Evolutionary conservation across 1,284 basidiomycete genomes (phyloP).

Genomic region (Apiotrichum sp.): DNA sequence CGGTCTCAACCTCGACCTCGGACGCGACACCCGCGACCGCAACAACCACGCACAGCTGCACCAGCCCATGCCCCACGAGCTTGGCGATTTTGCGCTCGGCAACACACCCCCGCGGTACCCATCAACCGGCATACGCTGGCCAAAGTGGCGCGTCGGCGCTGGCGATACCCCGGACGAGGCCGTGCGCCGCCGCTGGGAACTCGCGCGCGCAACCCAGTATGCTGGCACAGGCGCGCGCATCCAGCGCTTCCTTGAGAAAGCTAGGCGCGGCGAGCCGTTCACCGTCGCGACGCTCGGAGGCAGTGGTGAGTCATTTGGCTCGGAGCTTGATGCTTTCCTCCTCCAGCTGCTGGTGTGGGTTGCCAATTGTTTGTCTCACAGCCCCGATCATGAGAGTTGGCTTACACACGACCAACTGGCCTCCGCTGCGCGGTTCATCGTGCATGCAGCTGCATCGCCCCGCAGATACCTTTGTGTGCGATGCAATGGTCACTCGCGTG

Average conservation of each 20-base stretch:
- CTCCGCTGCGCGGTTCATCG: too few species aligned
- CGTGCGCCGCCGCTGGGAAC: conserved; percentile 29
- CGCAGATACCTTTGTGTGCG: too few species aligned
- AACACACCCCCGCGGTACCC: not conserved
- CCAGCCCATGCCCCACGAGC: not conserved
- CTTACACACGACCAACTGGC: too few species aligned
- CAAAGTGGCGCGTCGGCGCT: conserved; percentile 7
- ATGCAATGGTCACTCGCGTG: too few species aligned
- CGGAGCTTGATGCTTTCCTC: not conserved
- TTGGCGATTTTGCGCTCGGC: not conserved
- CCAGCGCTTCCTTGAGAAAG: conserved; percentile 38
- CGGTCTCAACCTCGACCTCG: too few species aligned
- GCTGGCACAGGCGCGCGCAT: conserved; percentile 36
- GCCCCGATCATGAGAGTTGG: too few species aligned
- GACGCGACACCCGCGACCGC: not conserved
- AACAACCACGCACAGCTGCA: not conserved
- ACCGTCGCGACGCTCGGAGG: conserved; percentile 41
- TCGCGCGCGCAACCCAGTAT: conserved; percentile 29
- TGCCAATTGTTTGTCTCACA: too few species aligned
- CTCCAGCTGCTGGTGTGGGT: too few species aligned
- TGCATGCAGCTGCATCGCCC: too few species aligned
- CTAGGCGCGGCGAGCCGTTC: conserved; percentile 29
- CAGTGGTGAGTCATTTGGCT: conserved; percentile 23
- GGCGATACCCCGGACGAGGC: conserved; percentile 11
- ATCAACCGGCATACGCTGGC: not conserved